Percentiles rank a stretch among this genome's conserved stretches.
Evolutionary conservation across 768 basidiomycete species (phyloP).

Genomic region (Tulasnella sp.): DNA sequence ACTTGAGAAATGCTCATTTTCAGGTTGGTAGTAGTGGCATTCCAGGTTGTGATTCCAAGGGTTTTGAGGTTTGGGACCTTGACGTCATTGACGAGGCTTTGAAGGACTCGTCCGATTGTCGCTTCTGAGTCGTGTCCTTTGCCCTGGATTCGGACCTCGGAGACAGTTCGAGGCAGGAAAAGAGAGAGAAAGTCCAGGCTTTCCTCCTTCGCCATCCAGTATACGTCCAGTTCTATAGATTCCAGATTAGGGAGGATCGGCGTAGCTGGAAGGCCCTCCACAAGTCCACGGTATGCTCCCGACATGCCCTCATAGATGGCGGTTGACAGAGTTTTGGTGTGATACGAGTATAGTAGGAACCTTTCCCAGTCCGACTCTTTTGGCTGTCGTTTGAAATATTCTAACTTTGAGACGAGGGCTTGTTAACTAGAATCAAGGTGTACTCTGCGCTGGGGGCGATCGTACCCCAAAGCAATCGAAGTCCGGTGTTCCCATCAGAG

Average conservation of each 20-base stretch:
- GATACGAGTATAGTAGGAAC: background rate
- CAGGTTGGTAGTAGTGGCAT: too few relatives aligned
- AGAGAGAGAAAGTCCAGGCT: background rate
- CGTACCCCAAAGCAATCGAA: too few relatives aligned
- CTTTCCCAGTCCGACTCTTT: background rate
- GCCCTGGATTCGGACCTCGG: background rate
- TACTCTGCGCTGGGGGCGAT: too few relatives aligned
- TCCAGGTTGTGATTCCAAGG: background rate
- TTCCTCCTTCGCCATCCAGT: fast-evolving
- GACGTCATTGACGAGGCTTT: background rate
- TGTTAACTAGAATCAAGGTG: background rate
- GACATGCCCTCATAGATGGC: background rate
- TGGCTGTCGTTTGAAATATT: background rate
- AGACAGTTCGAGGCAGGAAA: background rate
- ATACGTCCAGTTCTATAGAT: background rate
- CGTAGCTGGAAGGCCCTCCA: background rate
- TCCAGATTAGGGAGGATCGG: background rate
- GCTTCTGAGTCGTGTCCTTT: too few relatives aligned
- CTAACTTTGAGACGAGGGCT: background rate
- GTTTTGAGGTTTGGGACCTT: background rate
- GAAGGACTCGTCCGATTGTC: background rate
- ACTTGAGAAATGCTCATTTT: background rate
- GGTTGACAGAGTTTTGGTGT: background rate
- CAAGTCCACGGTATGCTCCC: background rate
- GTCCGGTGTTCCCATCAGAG: too few relatives aligned